Conservation (phyloP, 805 yeast species). For the Candida pini region DNA sequence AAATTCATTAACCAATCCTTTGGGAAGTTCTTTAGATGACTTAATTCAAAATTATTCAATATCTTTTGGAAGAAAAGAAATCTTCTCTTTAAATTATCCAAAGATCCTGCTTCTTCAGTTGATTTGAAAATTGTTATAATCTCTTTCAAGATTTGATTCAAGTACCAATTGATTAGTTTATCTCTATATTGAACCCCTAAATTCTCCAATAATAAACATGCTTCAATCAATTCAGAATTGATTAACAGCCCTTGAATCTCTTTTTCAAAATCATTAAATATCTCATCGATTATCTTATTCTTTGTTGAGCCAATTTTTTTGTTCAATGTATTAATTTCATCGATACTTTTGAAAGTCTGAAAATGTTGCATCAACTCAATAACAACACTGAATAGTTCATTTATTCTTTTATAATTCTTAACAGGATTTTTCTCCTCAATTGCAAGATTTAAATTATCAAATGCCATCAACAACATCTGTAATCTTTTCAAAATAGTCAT, state of each 20-base stretch:
- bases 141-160: constrained; percentile 64
- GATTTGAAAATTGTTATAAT: constrained; percentile 68
- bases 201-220: constrained; percentile 66
- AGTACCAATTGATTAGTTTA: constrained; percentile 68
- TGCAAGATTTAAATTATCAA: constrained; percentile 49
- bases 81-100: constrained; percentile 80
- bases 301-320: constrained; percentile 55
- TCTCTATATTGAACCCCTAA: constrained; percentile 53
- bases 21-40: constrained; percentile 56
- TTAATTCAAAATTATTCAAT: constrained; percentile 48
- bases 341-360: constrained; percentile 75
- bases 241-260: constrained; percentile 34
- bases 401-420: constrained; percentile 46
- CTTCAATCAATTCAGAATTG: constrained; percentile 42
- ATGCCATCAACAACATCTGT: constrained; percentile 78
- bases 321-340: constrained; percentile 66
- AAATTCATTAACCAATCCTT: constrained; percentile 64
- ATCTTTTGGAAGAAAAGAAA: constrained; percentile 76
- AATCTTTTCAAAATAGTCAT: constrained; percentile 84
- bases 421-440: constrained; percentile 28
- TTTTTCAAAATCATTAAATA: constrained; percentile 66
- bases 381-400: constrained; percentile 61
- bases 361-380: constrained; percentile 67
- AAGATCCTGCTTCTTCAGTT: constrained; percentile 88
- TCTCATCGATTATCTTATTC: constrained; percentile 57